Base-by-base conservation (phyloP, 768 basidiomycete genomes). In the Mycena capillaripes region DNA sequence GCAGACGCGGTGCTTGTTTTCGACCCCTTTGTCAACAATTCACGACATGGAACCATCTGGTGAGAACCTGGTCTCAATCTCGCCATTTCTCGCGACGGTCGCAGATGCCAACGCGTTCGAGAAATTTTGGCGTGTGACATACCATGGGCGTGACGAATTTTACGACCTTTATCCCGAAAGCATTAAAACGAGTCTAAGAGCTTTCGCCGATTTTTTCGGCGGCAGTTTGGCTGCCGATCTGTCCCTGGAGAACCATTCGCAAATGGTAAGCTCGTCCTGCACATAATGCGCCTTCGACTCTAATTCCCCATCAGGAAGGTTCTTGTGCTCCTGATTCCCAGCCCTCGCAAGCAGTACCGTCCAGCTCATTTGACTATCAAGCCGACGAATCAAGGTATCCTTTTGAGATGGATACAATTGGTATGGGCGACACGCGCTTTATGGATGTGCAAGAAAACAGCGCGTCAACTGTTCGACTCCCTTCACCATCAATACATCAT, bases 81-180 rank as follows among this genome's bases (percentile, higher is more conserved):
- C 88, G 10, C 79, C 78, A 25, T 87, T 92, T 70, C 79, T 93
- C 2, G 78, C 81, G 17, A 87, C 90, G 3, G 86, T 86, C 0
- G 92, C 92, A 73, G 80, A 76, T 36, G 87, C 89, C 0, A 75
- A 86, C 8, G 85, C 87, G 1, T 93, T 92, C 70, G 83, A 85
- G 72, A 80, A 78, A 2, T 92, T 89, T 76, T 93, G 91, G 91
- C 83, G 83, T n/a, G 79, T 79, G 44, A 89, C 88, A 4, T 91
- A 89, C 75, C 86, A 89, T 38, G 80, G 80, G n/a, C 81, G 76
- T 40, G 78, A 78, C 30, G 80, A 85, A 36, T 83, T 86, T 32
- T 78, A 76, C 58, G 46, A 73, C 0, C 67, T 76, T 21, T 87
- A 88, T 67, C 89, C 91, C 0, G 75, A 79, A 8, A 81, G 79